Base-by-base conservation (phyloP, 2,329 filamentous ascomycete genomes). In the Epichloe hybrida region DNA sequence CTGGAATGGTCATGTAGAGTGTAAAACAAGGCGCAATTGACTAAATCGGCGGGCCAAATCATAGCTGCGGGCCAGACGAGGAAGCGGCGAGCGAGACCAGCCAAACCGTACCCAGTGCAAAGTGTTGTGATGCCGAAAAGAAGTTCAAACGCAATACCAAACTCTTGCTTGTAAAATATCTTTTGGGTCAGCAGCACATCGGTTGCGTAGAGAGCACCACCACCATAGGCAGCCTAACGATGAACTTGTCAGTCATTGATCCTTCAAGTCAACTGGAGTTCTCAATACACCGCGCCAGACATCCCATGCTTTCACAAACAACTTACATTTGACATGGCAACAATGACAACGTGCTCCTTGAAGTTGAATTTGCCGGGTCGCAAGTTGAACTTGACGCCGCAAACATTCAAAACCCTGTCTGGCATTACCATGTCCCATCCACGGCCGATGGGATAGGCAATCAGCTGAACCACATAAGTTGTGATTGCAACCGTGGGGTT, bases 291-390 rank as follows among this genome's bases (percentile, higher is more conserved):
- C 11, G 38, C 3, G 15, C n/a, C 7, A 40, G 11, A 11, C 15
- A 20, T 40, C n/a, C 2, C 31, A n/a, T 9, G 34, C 44, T 8
- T 46, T 37, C 11, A 7, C 11, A 21, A 31, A 31, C 23, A 48
- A 64, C 75, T 66, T 58, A 80, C 78, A 61, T 80, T 81, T 2
- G 78, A 80, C 79, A 83, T 82, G 61, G 79, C 75, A 23, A 80
- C 77, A 56, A 81, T 79, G 39, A 80, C 66, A 48, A 79, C 74
- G 58, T 81, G 77, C 59, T 81, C 78, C 66, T 81, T 81, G 62
- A 73, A 74, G 63, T 80, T 81, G 65, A 81, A 81, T 20, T 71
- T 74, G 17, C 76, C 76, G 0, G 77, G 71, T 53, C 72, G 73
- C 36, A 81, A 65, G 56, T 79, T 79, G 61, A 78, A 78, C 53